These are phyloP conservation scores for Medicago ruthenica DNA, from an alignment of 306 rosid species.

Conservation along the genomic window DNA sequence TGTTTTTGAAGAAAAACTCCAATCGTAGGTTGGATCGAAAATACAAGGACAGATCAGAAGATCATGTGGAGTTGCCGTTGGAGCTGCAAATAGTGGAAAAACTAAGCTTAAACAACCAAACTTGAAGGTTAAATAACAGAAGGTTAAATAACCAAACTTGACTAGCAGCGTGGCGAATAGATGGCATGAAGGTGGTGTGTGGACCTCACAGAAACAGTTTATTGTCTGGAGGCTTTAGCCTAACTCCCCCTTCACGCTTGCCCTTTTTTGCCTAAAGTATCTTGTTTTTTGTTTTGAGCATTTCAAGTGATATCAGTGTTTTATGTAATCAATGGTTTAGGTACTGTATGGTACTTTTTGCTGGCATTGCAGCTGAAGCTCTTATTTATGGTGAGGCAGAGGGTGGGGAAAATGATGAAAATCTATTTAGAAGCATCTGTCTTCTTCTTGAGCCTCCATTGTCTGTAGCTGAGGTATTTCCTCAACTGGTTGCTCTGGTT, in stretches of 20 bases:
- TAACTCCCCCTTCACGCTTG: background rate
- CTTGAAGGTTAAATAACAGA: background rate
- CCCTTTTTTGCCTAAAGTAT: background rate
- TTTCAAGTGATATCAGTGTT: conserved; percentile 39
- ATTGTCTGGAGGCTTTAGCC: conserved; percentile 5
- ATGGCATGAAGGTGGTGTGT: background rate
- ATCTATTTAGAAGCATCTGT: conserved; percentile 78
- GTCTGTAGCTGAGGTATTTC: conserved; percentile 75
- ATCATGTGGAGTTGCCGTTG: background rate
- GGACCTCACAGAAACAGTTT: conserved; percentile 1
- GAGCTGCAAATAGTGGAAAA: background rate
- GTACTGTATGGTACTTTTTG: conserved; percentile 97
- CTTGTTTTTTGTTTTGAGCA: background rate
- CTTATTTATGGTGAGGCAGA: conserved; percentile 94
- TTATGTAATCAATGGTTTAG: conserved; percentile 51
- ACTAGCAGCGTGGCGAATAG: background rate
- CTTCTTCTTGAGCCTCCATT: conserved; percentile 85
- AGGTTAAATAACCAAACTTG: background rate
- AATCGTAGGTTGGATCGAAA: background rate
- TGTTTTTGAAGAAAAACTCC: background rate
- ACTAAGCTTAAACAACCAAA: background rate
- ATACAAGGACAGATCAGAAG: background rate
- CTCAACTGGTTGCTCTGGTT: conserved; percentile 34
- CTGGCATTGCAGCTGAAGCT: conserved; percentile 98
- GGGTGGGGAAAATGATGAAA: conserved; percentile 99